phyloP scores from a whole-genome alignment of 2,329 filamentous ascomycete species.

The Diplodia seriata region DNA sequence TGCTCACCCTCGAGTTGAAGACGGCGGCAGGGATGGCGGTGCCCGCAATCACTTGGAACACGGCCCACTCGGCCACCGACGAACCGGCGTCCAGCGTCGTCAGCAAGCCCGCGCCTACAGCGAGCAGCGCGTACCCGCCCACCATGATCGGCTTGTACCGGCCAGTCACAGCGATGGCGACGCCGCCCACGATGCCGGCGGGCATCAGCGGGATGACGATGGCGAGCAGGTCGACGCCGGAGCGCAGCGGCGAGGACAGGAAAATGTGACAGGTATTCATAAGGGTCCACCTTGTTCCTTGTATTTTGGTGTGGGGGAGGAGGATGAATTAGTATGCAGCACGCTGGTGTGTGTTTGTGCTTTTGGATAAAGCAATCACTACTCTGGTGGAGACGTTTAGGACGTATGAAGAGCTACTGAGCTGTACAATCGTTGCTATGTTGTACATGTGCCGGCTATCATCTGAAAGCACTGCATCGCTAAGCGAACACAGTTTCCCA shows the following conservation, averaged over 20 bases:
- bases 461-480: no score
- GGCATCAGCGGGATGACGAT: slow-evolving; percentile 40
- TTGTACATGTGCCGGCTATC: no score
- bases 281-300: no score
- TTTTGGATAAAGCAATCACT: no score
- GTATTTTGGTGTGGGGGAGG: no score
- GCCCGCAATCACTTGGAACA: slow-evolving; percentile 40
- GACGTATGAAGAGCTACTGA: no score
- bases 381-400: no score
- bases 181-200: slow-evolving; percentile 38
- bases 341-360: no score
- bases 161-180: slow-evolving; percentile 44
- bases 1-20: slow-evolving; percentile 41
- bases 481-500: no score
- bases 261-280: no score
- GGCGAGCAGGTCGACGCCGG: slow-evolving; percentile 47
- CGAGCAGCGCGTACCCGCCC: neutral
- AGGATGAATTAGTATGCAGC: no score
- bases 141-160: slow-evolving; percentile 36
- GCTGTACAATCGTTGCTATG: no score
- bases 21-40: slow-evolving; percentile 40
- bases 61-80: slow-evolving; percentile 35
- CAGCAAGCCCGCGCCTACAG: slow-evolving; percentile 34
- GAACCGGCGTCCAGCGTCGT: slow-evolving; percentile 34
- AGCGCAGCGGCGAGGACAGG: slow-evolving; percentile 37